A percentile compares a stretch with the other conserved stretches of the same genome.
Conservation (phyloP, 257 asterid species). For the Rubia yunnanensis region DNA sequence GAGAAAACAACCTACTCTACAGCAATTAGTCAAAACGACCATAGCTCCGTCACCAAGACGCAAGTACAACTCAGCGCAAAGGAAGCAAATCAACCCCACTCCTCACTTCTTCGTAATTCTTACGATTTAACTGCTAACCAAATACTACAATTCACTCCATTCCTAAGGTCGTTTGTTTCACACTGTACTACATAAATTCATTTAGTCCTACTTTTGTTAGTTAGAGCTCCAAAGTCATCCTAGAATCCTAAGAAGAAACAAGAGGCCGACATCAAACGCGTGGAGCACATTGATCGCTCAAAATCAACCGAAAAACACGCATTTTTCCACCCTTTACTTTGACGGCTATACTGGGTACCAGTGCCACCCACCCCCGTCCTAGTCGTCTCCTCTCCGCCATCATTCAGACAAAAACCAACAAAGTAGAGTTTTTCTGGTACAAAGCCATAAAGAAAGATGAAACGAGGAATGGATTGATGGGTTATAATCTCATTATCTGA, state of each 20-base stretch:
- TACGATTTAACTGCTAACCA: not conserved
- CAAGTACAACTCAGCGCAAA: not conserved
- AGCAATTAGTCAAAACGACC: not conserved
- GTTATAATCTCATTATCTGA: constrained; percentile 2
- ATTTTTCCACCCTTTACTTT: not conserved
- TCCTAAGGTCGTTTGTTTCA: constrained; percentile 4
- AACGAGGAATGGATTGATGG: not conserved
- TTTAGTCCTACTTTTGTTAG: not conserved
- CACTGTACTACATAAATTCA: not conserved
- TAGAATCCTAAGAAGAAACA: not conserved
- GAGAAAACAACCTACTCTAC: not conserved
- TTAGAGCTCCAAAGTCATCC: constrained; percentile 4
- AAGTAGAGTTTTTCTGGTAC: constrained; percentile 2
- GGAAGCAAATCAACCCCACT: not conserved
- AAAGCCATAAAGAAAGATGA: constrained; percentile 9
- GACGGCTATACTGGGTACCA: not conserved
- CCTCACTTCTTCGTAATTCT: not conserved
- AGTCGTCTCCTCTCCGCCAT: constrained; percentile 1
- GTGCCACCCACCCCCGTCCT: not conserved
- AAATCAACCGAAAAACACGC: not conserved
- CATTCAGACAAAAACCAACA: constrained; percentile 2
- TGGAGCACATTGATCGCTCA: not conserved
- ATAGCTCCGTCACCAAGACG: not conserved
- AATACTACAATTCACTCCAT: no score
- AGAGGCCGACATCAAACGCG: constrained; percentile 2